These are phyloP conservation scores for Penicillium mononematosum DNA, from an alignment of 495 filamentous ascomycete species.

Conservation along the genomic window DNA sequence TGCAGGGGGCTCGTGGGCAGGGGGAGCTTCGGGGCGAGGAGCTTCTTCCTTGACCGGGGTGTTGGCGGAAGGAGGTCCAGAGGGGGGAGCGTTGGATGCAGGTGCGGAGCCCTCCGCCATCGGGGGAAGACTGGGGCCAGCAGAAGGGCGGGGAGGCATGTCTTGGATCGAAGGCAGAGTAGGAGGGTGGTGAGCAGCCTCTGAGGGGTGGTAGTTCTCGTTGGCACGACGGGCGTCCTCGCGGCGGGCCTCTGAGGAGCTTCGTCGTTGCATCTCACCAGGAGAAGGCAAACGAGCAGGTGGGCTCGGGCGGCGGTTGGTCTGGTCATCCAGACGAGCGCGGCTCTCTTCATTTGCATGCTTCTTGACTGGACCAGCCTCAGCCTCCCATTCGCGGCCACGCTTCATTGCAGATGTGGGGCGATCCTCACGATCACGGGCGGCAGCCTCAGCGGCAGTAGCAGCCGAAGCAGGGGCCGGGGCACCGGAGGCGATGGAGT, in stretches of 20 bases:
- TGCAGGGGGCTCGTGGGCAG: constrained; percentile 75
- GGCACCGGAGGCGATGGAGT: constrained; percentile 75
- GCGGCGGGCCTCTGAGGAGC: constrained; percentile 71
- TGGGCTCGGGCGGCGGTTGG: constrained; percentile 70
- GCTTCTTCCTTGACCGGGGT: constrained; percentile 48
- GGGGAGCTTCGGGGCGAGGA: constrained; percentile 52
- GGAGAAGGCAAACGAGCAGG: constrained; percentile 59
- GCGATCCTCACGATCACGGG: constrained; percentile 80
- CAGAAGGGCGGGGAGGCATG: constrained; percentile 58
- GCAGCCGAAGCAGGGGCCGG: constrained; percentile 72
- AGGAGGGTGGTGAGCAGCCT: constrained; percentile 83
- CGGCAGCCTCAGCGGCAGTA: constrained; percentile 71
- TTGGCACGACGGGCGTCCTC: constrained; percentile 69
- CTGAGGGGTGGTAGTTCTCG: constrained; percentile 83
- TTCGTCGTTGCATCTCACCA: constrained; percentile 67
- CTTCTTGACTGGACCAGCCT: constrained; percentile 71
- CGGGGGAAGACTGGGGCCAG: constrained; percentile 53
- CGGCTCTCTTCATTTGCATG: constrained; percentile 83
- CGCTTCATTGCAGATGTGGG: constrained; percentile 80
- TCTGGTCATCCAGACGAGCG: constrained; percentile 79
- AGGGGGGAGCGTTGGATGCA: constrained; percentile 58
- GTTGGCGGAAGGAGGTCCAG: constrained; percentile 46
- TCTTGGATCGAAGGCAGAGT: constrained; percentile 70
- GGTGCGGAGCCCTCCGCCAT: constrained; percentile 55
- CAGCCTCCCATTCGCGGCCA: constrained; percentile 82